Evolutionary conservation across 2,329 filamentous ascomycete genomes (phyloP), one percentile per base, ranked within the genome.

Genomic region (Fusarium gaditjirri): DNA sequence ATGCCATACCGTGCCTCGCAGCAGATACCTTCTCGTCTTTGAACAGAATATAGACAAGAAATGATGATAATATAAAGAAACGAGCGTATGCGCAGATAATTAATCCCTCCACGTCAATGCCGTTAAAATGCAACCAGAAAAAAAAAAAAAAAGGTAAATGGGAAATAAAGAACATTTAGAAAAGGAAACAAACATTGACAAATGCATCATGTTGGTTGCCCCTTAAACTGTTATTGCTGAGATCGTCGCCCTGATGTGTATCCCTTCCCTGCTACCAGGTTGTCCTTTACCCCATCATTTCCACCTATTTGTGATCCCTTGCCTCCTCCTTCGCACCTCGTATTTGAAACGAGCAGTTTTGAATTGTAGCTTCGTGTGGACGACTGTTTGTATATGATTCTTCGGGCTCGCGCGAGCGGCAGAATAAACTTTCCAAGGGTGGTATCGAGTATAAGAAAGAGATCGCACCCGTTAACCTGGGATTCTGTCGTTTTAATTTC

Each of bases 371-470:
- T 61, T 68, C 64, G 61, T 67, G 64, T 67, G 70, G 57, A 71
- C 65, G 64, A 68, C 58, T 65, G 46, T 63, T 65, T 64, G 47
- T 72, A 68, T 76, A 65, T 75, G 67, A 66, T 43, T 56, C 57
- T 71, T 72, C 53, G 65, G 69, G 63, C 75, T 78, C 78, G 81
- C 80, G 80, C 79, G 80, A 82, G 81, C 80, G 78, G 76, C 66
- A 73, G 70, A 76, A 75, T 67, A 72, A 73, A 75, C 71, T 75
- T 76, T 76, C 75, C 61, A 47, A 59, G 53, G 55, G 49, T 72
- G 70, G 71, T 74, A 73, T 76, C 50, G 66, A 63, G 65, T 74
- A 77, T 72, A 72, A 70, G 63, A 73, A 73, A 50, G 47, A 49
- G 50, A 66, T 52, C 58, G 56, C 61, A 46, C 33, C 46, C 61